These are phyloP conservation scores for Spizellomyces sp. DNA, from an alignment of 192 early-diverging fungal genomes.

Conservation along the genomic window DNA sequence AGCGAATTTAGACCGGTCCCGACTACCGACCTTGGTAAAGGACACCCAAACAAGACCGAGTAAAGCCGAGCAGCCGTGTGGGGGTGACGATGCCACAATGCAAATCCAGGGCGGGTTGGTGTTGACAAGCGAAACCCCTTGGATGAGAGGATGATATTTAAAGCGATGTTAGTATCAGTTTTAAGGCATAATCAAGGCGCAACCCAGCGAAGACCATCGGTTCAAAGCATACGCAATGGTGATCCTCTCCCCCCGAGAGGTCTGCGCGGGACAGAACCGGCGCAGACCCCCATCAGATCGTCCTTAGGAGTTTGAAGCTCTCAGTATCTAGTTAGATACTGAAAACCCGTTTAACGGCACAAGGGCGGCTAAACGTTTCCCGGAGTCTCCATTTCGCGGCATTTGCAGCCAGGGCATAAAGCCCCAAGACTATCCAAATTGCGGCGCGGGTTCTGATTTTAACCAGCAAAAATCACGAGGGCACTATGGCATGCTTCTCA, in stretches of 20 bases:
- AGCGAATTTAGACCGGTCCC: no score
- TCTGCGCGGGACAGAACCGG: background rate
- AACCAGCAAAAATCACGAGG: constrained; percentile 2
- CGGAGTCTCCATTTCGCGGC: constrained; percentile 4
- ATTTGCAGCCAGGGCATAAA: constrained; percentile 4
- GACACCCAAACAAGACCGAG: background rate
- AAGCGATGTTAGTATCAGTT: constrained; percentile 4
- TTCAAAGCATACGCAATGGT: constrained; percentile 6
- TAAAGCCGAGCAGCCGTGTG: background rate
- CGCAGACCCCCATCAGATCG: constrained; percentile 4
- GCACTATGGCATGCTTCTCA: constrained; percentile 6
- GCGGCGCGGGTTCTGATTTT: constrained; percentile 6
- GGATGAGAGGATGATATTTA: constrained; percentile 1
- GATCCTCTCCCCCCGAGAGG: constrained; percentile 3
- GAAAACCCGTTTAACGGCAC: constrained; percentile 4
- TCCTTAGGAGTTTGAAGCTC: constrained; percentile 4
- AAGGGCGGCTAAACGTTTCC: constrained; percentile 4
- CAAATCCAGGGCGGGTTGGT: constrained; percentile 1
- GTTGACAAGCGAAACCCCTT: constrained; percentile 4
- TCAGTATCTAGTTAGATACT: constrained; percentile 6
- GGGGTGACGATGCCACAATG: background rate
- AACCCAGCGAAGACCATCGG: constrained; percentile 6
- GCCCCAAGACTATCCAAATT: constrained; percentile 3
- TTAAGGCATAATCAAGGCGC: constrained; percentile 2
- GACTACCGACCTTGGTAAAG: background rate